Conservation (phyloP, 257 asterid species). For the Coffea eugenioides region DNA sequence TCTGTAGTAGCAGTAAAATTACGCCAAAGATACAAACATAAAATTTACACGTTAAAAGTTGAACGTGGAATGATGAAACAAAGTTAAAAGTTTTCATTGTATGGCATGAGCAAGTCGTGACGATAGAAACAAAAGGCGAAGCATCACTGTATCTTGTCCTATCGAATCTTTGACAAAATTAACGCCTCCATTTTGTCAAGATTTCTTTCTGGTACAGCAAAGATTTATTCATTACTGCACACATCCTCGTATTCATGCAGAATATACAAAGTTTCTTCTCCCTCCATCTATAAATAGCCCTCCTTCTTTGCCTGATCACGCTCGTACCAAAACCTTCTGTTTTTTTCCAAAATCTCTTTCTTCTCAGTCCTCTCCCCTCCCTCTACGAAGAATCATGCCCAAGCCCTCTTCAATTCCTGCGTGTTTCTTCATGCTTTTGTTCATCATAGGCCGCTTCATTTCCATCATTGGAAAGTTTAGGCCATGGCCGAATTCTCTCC, state of each 20-base stretch:
- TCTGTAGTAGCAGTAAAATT: no score
- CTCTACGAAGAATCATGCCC: slow-evolving; percentile 27
- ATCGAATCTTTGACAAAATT: slow-evolving; percentile 23
- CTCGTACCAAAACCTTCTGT: not conserved
- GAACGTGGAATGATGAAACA: not conserved
- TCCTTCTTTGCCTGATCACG: not conserved
- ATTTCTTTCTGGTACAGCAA: not conserved
- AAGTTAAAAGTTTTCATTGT: not conserved
- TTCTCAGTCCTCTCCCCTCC: not conserved
- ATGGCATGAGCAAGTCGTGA: not conserved
- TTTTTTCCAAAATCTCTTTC: not conserved
- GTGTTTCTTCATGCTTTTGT: slow-evolving; percentile 15
- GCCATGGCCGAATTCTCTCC: slow-evolving; percentile 24
- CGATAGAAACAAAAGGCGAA: slow-evolving; percentile 9
- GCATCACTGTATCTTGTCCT: slow-evolving; percentile 12
- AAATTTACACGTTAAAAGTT: not conserved
- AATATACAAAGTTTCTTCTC: not conserved
- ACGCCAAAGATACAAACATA: not conserved
- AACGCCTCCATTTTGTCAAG: slow-evolving; percentile 4
- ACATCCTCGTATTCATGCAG: slow-evolving; percentile 8
- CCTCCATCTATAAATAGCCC: not conserved
- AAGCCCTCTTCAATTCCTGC: slow-evolving; percentile 18
- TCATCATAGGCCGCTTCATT: slow-evolving; percentile 26
- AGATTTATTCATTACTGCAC: not conserved
- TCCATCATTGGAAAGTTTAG: slow-evolving; percentile 23